Conservation (phyloP, 371 early-diverging fungal genomes). For the Mucor piriformis region DNA sequence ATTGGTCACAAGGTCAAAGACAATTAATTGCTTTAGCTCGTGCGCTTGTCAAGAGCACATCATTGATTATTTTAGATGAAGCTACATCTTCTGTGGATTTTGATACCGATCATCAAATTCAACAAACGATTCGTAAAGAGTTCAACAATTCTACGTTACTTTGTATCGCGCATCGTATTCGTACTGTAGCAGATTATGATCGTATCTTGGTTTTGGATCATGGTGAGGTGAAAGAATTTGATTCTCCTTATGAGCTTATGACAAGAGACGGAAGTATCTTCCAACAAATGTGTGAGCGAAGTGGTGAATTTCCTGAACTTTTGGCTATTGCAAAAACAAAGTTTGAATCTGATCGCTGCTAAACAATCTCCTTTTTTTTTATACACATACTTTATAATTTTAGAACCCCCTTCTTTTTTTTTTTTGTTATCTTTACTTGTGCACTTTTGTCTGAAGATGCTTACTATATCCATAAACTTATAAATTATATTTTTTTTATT, state of each 20-base stretch:
- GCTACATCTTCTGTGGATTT: conserved; percentile 83
- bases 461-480: too few species aligned
- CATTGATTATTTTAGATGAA: conserved; percentile 85
- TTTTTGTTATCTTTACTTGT: too few species aligned
- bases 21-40: conserved; percentile 89
- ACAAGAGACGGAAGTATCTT: conserved; percentile 57
- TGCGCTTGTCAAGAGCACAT: conserved; percentile 74
- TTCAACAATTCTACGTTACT: conserved; percentile 66
- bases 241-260: conserved; percentile 63
- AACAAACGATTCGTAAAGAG: conserved; percentile 76
- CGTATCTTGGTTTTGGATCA: conserved; percentile 84
- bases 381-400: too few species aligned
- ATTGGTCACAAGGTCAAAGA: conserved; percentile 86
- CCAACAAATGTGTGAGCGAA: conserved; percentile 67
- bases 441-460: too few species aligned
- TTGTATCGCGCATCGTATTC: conserved; percentile 81
- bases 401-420: too few species aligned
- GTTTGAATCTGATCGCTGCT: not conserved
- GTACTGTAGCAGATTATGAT: conserved; percentile 90
- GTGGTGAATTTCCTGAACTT: conserved; percentile 61
- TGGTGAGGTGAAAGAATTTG: conserved; percentile 79
- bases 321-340: conserved; percentile 33
- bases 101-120: conserved; percentile 76
- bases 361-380: too few species aligned
- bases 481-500: too few species aligned